Percentiles rank a stretch among this genome's conserved stretches.
These are phyloP conservation scores for Stephania yunnanensis DNA, from an alignment of 164 flowering plant genomes.

Conservation along the genomic window DNA sequence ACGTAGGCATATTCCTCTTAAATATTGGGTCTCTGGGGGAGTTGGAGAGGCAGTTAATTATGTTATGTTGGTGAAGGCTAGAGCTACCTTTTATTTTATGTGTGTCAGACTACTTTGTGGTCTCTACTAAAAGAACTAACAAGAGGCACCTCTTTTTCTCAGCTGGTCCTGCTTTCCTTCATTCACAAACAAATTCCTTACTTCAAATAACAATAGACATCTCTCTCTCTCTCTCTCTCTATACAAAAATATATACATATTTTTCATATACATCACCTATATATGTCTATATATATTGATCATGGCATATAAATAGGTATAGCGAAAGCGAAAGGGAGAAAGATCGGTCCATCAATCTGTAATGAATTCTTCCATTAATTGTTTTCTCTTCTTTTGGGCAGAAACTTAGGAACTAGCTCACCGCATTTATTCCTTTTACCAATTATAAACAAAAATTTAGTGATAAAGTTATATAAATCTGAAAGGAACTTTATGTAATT, in stretches of 20 bases:
- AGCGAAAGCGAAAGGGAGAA: neutral
- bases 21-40: neutral
- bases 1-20: neutral
- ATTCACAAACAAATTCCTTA: neutral
- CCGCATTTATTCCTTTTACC: no score
- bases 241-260: no score
- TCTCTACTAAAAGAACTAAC: conserved; percentile 13
- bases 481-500: no score
- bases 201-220: no score
- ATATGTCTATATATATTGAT: no score
- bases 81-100: conserved; percentile 2
- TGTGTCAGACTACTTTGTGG: conserved; percentile 17
- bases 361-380: neutral
- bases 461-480: no score
- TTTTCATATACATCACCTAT: no score
- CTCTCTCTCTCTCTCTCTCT: no score
- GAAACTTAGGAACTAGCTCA: neutral
- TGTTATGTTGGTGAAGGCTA: neutral
- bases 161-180: conserved; percentile 1
- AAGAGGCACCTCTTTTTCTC: conserved; percentile 9
- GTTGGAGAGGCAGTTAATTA: conserved; percentile 5
- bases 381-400: neutral
- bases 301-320: neutral
- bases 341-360: neutral
- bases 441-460: no score